Percentiles rank a stretch among this genome's conserved stretches.
These are phyloP conservation scores for Ochetophila trinervis DNA, from an alignment of 306 rosid genomes.

Conservation along the genomic window DNA sequence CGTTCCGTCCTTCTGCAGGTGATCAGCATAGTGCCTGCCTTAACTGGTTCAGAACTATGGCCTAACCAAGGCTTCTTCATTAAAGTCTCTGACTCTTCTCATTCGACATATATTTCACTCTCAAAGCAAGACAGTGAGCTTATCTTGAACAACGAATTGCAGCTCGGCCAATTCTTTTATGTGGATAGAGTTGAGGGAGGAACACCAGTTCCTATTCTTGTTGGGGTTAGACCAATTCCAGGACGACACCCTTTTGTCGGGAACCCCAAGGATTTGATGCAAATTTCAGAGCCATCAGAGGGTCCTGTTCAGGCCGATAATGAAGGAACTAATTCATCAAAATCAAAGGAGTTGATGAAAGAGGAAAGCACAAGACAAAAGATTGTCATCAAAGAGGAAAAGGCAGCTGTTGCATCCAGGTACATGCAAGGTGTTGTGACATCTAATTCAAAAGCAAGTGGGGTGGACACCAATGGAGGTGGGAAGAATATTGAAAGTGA, in stretches of 20 bases:
- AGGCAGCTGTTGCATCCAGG: constrained; percentile 71
- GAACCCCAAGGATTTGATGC: constrained; percentile 90
- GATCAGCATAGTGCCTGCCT: constrained; percentile 84
- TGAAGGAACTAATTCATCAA: constrained; percentile 30
- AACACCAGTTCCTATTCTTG: constrained; percentile 75
- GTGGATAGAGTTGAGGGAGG: constrained; percentile 62
- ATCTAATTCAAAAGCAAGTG: constrained; percentile 41
- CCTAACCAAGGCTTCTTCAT: constrained; percentile 86
- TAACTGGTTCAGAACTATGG: constrained; percentile 84
- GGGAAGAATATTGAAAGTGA: constrained; percentile 55
- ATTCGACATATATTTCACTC: constrained; percentile 77
- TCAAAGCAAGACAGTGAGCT: constrained; percentile 78
- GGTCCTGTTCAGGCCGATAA: constrained; percentile 29
- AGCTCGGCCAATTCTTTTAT: constrained; percentile 91
- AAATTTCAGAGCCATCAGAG: constrained; percentile 67
- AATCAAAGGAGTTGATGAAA: constrained; percentile 34
- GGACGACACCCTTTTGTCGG: constrained; percentile 85
- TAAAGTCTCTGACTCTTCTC: constrained; percentile 91
- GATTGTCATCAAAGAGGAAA: constrained; percentile 82
- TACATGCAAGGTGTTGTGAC: constrained; percentile 75
- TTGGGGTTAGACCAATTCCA: constrained; percentile 65
- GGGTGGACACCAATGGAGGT: constrained; percentile 36
- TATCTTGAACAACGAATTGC: constrained; percentile 75
- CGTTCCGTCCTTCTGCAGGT: constrained; percentile 84
- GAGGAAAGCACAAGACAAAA: constrained; percentile 52